phyloP scores from a whole-genome alignment of 495 filamentous ascomycete species.

The Rhypophila decipiens region DNA sequence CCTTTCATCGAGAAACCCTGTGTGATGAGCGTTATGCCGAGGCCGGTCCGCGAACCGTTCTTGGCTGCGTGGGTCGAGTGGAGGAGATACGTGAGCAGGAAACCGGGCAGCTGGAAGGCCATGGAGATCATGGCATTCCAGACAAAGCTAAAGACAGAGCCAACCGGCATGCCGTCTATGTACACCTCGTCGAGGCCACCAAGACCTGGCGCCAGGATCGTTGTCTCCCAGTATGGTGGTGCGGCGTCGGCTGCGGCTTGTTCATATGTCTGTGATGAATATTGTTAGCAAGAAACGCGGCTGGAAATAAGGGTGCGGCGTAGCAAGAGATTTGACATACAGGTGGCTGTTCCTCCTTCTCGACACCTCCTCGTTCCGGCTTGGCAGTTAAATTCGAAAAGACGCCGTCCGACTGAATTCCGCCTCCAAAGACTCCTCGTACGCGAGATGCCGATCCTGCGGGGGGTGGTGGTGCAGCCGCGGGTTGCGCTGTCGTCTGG shows the following conservation, averaged over 20 bases:
- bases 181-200: conserved; percentile 85
- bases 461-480: background rate
- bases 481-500: conserved; percentile 2
- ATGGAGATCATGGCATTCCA: conserved; percentile 99
- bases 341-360: conserved; percentile 82
- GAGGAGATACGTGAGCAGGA: conserved; percentile 94
- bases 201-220: conserved; percentile 84
- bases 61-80: conserved; percentile 98
- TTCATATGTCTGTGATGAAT: conserved; percentile 75
- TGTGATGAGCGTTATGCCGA: conserved; percentile 93
- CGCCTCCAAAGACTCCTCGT: conserved; percentile 45
- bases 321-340: conserved; percentile 66
- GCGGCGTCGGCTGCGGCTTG: conserved; percentile 95
- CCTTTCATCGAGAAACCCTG: conserved; percentile 91
- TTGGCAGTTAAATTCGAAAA: conserved; percentile 94
- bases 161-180: conserved; percentile 92
- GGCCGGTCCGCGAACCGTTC: conserved; percentile 88
- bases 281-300: background rate
- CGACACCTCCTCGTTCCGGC: conserved; percentile 76
- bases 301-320: no score
- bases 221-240: conserved; percentile 98
- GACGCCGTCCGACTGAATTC: conserved; percentile 79
- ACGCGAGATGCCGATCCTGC: conserved; percentile 15
- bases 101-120: conserved; percentile 96
- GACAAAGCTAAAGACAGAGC: conserved; percentile 88